Conservation (phyloP, 192 early-diverging fungal genomes). For the Borealophlyctis nickersoniae region DNA sequence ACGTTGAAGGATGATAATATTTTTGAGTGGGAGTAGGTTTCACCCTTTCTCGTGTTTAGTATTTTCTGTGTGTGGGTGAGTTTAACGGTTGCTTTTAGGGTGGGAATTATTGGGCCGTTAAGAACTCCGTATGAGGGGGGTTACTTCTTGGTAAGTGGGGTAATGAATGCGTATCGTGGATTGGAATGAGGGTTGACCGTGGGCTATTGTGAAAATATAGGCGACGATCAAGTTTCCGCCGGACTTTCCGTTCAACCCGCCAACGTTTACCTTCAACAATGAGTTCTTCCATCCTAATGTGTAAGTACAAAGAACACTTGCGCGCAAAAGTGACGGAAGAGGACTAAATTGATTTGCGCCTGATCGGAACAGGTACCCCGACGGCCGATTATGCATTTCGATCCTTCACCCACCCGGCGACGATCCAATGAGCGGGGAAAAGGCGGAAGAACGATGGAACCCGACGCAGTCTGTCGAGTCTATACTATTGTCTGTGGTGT, state of each 20-base stretch:
- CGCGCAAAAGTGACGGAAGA: constrained; percentile 8
- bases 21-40: constrained; percentile 49
- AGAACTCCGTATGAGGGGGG: constrained; percentile 56
- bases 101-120: constrained; percentile 56
- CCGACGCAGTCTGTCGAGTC: constrained; percentile 65
- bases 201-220: constrained; percentile 27
- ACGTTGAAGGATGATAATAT: constrained; percentile 53
- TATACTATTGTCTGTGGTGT: constrained; percentile 51
- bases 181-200: no score
- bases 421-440: constrained; percentile 65
- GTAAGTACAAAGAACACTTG: constrained; percentile 17
- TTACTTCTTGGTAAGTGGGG: constrained; percentile 49
- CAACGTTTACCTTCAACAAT: constrained; percentile 50
- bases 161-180: no score
- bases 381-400: constrained; percentile 57
- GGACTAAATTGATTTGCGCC: constrained; percentile 22
- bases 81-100: constrained; percentile 24
- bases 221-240: constrained; percentile 53
- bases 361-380: constrained; percentile 47
- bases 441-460: constrained; percentile 77
- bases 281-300: constrained; percentile 57
- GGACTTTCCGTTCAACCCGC: constrained; percentile 59
- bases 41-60: no score
- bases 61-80: constrained; percentile 1
- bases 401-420: constrained; percentile 60